phyloP scores from a whole-genome alignment of 495 filamentous ascomycete genomes.

The Neurospora sp. region DNA sequence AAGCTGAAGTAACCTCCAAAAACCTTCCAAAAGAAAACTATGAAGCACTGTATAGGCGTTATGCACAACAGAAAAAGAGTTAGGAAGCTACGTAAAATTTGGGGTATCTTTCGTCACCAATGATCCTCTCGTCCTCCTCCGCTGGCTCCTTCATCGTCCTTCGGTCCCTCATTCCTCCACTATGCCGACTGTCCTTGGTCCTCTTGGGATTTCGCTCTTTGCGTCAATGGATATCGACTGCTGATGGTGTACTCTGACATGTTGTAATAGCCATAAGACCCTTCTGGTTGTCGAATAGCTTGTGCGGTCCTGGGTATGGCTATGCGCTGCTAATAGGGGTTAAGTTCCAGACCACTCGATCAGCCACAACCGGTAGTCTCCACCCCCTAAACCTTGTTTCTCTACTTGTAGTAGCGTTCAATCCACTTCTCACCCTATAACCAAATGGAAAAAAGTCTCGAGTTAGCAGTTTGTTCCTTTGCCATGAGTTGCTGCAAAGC shows the following conservation, averaged over 20 bases:
- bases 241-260: neutral
- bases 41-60: neutral
- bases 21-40: neutral
- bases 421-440: slow-evolving; percentile 16
- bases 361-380: neutral
- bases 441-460: neutral
- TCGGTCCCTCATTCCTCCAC: neutral
- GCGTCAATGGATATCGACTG: neutral
- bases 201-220: neutral
- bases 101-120: neutral
- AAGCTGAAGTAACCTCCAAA: neutral
- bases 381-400: neutral
- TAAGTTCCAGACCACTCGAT: neutral
- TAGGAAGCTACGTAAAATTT: neutral
- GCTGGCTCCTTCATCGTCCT: neutral
- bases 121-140: neutral
- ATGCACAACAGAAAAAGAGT: neutral
- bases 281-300: neutral
- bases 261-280: neutral
- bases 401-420: slow-evolving; percentile 10
- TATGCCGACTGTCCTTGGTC: neutral
- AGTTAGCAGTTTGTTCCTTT: neutral
- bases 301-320: neutral
- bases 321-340: neutral
- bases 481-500: neutral